Percentiles rank a stretch among this genome's conserved stretches.
Conservation (phyloP, 768 basidiomycete genomes). For the Auricularia cornea region DNA sequence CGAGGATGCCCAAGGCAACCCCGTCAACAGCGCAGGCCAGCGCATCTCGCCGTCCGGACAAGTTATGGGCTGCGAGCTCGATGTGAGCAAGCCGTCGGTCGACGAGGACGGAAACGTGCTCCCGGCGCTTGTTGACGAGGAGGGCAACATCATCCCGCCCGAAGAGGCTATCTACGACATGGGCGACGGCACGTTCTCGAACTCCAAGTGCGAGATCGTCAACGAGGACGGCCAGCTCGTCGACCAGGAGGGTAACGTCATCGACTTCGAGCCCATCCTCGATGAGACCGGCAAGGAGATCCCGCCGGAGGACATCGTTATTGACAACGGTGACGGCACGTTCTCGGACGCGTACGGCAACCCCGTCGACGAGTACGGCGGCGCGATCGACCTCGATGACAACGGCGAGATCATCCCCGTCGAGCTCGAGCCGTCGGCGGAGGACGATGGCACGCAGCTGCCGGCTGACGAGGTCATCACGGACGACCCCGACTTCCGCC, state of each 20-base stretch:
- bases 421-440: neutral
- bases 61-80: neutral
- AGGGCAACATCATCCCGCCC: neutral
- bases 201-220: neutral
- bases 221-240: neutral
- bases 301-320: neutral
- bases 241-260: neutral
- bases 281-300: neutral
- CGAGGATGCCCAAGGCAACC: neutral
- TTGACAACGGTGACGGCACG: neutral
- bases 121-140: neutral
- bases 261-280: neutral
- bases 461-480: neutral
- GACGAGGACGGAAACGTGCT: neutral
- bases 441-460: neutral
- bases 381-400: neutral
- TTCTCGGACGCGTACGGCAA: slow-evolving; percentile 1
- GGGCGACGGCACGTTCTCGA: neutral
- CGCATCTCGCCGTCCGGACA: neutral
- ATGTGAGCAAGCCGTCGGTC: neutral
- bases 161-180: neutral
- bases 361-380: neutral
- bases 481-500: neutral
- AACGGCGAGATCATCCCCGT: neutral
- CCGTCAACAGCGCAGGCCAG: neutral